These are phyloP conservation scores for Geotrichum cucujoidarum DNA, from an alignment of 1,139 yeast species.

Conservation along the genomic window DNA sequence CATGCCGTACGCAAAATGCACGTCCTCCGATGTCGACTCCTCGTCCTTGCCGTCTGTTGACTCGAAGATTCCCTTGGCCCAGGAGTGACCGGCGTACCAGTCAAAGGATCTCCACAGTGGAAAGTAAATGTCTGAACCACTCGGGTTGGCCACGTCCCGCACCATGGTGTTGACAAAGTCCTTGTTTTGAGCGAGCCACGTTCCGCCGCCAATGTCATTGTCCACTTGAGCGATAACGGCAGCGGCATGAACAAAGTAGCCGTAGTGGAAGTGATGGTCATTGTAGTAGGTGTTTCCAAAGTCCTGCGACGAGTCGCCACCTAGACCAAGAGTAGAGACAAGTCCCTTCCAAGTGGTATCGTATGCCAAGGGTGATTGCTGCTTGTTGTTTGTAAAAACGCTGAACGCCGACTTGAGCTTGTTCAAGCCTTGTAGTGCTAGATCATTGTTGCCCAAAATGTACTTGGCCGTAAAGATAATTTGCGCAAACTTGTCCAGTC, in stretches of 20 bases:
- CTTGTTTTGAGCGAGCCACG: slow-evolving; percentile 64
- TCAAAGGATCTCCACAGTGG: slow-evolving; percentile 75
- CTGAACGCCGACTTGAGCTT: slow-evolving; percentile 52
- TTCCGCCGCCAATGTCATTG: slow-evolving; percentile 49
- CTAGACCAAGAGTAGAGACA: slow-evolving; percentile 51
- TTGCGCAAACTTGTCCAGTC: slow-evolving; percentile 70
- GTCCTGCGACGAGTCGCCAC: slow-evolving; percentile 51
- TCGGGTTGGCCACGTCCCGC: slow-evolving; percentile 76
- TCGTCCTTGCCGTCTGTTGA: slow-evolving; percentile 74
- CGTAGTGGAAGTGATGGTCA: slow-evolving; percentile 80
- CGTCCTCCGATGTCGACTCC: slow-evolving; percentile 77
- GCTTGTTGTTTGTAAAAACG: slow-evolving; percentile 47
- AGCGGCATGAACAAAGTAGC: slow-evolving; percentile 72
- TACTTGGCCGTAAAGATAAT: slow-evolving; percentile 59
- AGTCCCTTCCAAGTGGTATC: slow-evolving; percentile 66
- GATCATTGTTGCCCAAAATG: slow-evolving; percentile 50
- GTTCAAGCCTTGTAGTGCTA: slow-evolving; percentile 46
- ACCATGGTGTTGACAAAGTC: slow-evolving; percentile 57
- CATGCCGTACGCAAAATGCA: slow-evolving; percentile 76
- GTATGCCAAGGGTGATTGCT: slow-evolving; percentile 57
- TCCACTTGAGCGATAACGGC: slow-evolving; percentile 69
- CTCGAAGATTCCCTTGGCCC: slow-evolving; percentile 73
- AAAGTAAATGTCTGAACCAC: slow-evolving; percentile 54
- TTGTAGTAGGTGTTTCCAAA: slow-evolving; percentile 70
- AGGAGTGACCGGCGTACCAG: slow-evolving; percentile 79